Evolutionary conservation across 2,329 filamentous ascomycete species (phyloP).

Genomic region (Claviceps purpurea): DNA sequence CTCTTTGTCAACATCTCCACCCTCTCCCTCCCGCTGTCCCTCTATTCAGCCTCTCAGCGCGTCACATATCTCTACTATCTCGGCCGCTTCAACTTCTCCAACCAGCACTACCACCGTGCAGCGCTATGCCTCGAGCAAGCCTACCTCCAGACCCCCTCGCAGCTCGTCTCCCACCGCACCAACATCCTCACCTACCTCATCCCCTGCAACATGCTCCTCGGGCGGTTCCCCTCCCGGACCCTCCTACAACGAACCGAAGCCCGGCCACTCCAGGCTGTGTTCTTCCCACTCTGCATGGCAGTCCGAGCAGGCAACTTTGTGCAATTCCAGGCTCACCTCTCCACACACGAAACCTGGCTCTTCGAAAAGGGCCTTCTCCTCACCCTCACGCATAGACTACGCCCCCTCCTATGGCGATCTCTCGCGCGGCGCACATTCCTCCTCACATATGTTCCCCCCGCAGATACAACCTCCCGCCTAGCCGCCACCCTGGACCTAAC

Average conservation of each 20-base stretch:
- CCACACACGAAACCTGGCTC: slow-evolving; percentile 56
- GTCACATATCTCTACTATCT: slow-evolving; percentile 94
- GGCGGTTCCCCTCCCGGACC: slow-evolving; percentile 58
- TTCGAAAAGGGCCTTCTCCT: slow-evolving; percentile 63
- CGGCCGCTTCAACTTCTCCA: slow-evolving; percentile 77
- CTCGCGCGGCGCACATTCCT: slow-evolving; percentile 67
- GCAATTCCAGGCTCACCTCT: slow-evolving; percentile 57
- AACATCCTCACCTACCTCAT: slow-evolving; percentile 76
- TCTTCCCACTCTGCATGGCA: slow-evolving; percentile 58
- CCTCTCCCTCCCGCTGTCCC: slow-evolving; percentile 64
- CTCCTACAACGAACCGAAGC: slow-evolving; percentile 55
- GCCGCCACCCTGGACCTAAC: slow-evolving; percentile 64
- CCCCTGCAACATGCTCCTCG: slow-evolving; percentile 69
- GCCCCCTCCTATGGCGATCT: slow-evolving; percentile 73
- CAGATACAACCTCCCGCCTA: slow-evolving; percentile 38
- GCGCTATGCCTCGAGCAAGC: slow-evolving; percentile 63
- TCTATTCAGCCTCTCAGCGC: slow-evolving; percentile 75
- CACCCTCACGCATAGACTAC: slow-evolving; percentile 61
- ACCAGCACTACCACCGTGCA: slow-evolving; percentile 69
- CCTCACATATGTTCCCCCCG: slow-evolving; percentile 58
- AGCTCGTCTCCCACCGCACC: slow-evolving; percentile 59
- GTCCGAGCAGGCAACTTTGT: slow-evolving; percentile 63
- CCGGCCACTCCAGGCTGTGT: slow-evolving; percentile 48
- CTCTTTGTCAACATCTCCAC: slow-evolving; percentile 81
- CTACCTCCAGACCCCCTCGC: slow-evolving; percentile 53